phyloP scores from a whole-genome alignment of 345 rosid genomes.

The Acer negundo region DNA sequence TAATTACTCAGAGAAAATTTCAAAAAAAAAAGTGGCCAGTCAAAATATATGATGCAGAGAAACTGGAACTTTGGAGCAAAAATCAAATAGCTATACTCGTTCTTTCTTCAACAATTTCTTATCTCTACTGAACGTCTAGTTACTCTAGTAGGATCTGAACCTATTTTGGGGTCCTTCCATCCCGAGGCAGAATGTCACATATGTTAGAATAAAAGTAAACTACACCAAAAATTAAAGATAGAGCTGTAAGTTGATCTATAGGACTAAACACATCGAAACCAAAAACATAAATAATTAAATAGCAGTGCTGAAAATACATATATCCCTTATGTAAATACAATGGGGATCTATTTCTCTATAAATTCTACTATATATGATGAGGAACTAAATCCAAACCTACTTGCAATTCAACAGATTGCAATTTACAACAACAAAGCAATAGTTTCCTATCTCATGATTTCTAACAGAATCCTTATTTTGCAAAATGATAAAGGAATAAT shows the following conservation, averaged over 20 bases:
- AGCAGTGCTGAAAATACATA: not conserved
- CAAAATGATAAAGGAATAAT: conserved; percentile 4
- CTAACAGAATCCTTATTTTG: conserved; percentile 3
- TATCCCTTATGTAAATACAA: not conserved
- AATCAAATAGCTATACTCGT: not conserved
- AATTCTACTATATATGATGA: not conserved
- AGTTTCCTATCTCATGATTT: conserved; percentile 5
- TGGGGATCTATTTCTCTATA: not conserved
- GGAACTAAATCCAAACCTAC: not conserved
- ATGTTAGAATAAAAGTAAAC: not conserved
- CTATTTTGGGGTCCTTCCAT: not conserved
- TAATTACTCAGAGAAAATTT: not conserved
- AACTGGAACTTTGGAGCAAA: not conserved
- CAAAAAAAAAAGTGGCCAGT: not conserved
- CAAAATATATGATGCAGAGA: not conserved
- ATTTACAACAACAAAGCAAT: conserved; percentile 1
- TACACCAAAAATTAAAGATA: not conserved
- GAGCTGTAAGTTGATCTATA: not conserved
- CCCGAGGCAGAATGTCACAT: not conserved
- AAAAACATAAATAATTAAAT: not conserved
- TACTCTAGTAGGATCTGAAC: not conserved
- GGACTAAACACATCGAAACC: not conserved
- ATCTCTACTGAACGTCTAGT: not conserved
- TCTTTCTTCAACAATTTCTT: conserved; percentile 1
- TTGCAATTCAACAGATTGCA: not conserved